Conservation (phyloP, 2,329 filamentous ascomycete species). For the Alternaria arbusti region DNA sequence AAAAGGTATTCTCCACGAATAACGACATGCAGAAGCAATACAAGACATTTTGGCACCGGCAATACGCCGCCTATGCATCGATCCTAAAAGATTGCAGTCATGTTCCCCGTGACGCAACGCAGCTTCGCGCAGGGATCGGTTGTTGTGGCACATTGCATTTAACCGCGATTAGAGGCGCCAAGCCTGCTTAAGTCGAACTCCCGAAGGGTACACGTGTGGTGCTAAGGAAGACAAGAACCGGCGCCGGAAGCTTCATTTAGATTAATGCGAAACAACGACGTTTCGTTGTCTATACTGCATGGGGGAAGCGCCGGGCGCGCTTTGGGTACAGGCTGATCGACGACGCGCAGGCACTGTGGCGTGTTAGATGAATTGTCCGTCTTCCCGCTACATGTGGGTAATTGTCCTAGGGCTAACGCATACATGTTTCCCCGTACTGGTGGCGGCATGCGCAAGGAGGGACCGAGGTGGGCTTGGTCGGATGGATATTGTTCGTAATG, state of each 20-base stretch:
- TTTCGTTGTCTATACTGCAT: neutral
- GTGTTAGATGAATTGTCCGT: neutral
- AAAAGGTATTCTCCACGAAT: slow-evolving; percentile 9
- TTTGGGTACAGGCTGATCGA: neutral
- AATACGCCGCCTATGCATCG: neutral
- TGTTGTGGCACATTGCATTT: slow-evolving; percentile 9
- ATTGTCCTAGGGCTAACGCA: neutral
- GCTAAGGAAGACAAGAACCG: slow-evolving; percentile 20
- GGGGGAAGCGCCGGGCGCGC: neutral
- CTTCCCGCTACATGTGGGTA: neutral
- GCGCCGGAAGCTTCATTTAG: slow-evolving; percentile 25
- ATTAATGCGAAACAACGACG: slow-evolving; percentile 15
- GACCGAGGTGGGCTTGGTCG: neutral
- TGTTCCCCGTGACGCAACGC: neutral
- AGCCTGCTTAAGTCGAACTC: neutral
- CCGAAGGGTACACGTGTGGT: neutral
- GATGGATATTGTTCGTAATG: neutral
- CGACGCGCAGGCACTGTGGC: neutral
- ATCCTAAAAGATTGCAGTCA: neutral
- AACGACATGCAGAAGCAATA: neutral
- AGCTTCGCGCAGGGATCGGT: neutral
- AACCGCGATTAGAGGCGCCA: slow-evolving; percentile 4
- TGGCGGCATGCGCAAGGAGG: neutral
- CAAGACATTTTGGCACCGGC: neutral
- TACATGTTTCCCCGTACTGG: neutral